Evolutionary conservation across 371 early-diverging fungal genomes (phyloP).

Genomic region (Syncephalastrum sp.): DNA sequence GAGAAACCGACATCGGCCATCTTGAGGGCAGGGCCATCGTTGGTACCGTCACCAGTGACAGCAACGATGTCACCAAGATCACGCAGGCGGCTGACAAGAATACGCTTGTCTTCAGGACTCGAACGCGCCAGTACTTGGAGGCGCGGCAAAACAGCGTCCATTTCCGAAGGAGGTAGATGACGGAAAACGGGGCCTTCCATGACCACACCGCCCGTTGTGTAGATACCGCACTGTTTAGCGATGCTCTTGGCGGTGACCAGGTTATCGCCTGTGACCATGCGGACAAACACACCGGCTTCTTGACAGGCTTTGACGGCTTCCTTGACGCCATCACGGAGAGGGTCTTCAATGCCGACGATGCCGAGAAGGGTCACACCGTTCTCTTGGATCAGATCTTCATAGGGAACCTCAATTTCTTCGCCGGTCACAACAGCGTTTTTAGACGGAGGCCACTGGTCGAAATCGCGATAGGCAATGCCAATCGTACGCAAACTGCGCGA

Average conservation of each 20-base stretch:
- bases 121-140: slow-evolving; percentile 74
- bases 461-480: slow-evolving; percentile 70
- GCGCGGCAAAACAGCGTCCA: slow-evolving; percentile 61
- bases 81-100: slow-evolving; percentile 63
- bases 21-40: slow-evolving; percentile 77
- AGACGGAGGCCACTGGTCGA: slow-evolving; percentile 54
- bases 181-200: slow-evolving; percentile 74
- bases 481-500: slow-evolving; percentile 66
- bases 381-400: slow-evolving; percentile 42
- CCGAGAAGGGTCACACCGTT: slow-evolving; percentile 53
- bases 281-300: slow-evolving; percentile 74
- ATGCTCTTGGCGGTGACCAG: slow-evolving; percentile 66
- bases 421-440: slow-evolving; percentile 10
- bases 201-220: slow-evolving; percentile 56
- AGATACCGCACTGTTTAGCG: slow-evolving; percentile 69
- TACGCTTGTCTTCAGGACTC: slow-evolving; percentile 70
- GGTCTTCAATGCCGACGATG: slow-evolving; percentile 74
- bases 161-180: slow-evolving; percentile 52
- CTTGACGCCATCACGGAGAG: slow-evolving; percentile 66
- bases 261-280: slow-evolving; percentile 86
- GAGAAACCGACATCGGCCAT: slow-evolving; percentile 76
- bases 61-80: slow-evolving; percentile 68
- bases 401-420: slow-evolving; percentile 29
- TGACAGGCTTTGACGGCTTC: slow-evolving; percentile 65
- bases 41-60: slow-evolving; percentile 80